Conservation (phyloP, 2,329 filamentous ascomycete species). For the Phyllosticta citribraziliensis region DNA sequence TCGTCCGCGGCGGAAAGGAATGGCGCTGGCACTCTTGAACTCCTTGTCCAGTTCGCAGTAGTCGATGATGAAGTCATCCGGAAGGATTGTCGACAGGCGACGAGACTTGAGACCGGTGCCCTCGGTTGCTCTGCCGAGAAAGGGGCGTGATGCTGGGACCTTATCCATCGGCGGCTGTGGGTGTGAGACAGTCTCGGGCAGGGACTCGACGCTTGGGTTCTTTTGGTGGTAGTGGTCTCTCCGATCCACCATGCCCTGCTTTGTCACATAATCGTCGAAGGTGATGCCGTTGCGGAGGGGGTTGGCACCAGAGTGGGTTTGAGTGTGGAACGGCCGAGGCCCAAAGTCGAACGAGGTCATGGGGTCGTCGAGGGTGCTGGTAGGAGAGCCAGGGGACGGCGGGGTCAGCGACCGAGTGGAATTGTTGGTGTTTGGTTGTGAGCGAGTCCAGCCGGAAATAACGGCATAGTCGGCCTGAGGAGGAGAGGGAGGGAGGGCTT, state of each 20-base stretch:
- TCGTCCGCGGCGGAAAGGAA: conserved; percentile 64
- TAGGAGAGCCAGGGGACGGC: conserved; percentile 26
- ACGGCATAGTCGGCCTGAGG: background rate
- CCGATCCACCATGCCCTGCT: conserved; percentile 1
- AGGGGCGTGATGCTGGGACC: conserved; percentile 35
- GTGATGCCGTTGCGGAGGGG: background rate
- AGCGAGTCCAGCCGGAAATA: conserved; percentile 23
- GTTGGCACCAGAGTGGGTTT: background rate
- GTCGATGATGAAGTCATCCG: conserved; percentile 65
- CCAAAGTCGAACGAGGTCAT: background rate
- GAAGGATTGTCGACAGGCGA: conserved; percentile 63
- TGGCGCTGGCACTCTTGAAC: conserved; percentile 55
- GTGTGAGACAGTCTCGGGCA: conserved; percentile 15
- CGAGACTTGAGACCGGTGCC: conserved; percentile 70
- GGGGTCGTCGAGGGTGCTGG: background rate
- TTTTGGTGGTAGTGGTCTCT: conserved; percentile 13
- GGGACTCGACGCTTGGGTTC: conserved; percentile 27
- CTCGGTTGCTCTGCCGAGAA: conserved; percentile 41
- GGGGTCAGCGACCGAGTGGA: conserved; percentile 29
- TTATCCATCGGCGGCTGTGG: conserved; percentile 15
- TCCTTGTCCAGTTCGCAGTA: conserved; percentile 58
- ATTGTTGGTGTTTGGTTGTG: conserved; percentile 25
- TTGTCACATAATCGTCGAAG: conserved; percentile 5
- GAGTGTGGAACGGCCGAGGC: background rate
- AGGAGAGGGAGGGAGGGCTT: background rate